A percentile compares a stretch with the other conserved stretches of the same genome.
Evolutionary conservation across 2,329 filamentous ascomycete genomes (phyloP).

Genomic region (Nannizzia gypsea): DNA sequence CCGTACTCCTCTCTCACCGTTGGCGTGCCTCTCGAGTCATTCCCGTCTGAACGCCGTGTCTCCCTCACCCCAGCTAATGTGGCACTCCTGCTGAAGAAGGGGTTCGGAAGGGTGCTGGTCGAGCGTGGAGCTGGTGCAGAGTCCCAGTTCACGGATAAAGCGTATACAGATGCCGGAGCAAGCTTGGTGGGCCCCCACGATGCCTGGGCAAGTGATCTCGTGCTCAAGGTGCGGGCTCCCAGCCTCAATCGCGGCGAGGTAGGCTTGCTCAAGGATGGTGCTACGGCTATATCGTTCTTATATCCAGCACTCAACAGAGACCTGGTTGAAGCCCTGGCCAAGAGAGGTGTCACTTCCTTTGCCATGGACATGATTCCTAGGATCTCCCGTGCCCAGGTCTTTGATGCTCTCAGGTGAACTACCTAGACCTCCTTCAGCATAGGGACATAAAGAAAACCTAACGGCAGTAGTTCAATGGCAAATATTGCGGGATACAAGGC

Average conservation of each 20-base stretch:
- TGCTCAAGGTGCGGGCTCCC: constrained; percentile 73
- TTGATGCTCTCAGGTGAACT: constrained; percentile 56
- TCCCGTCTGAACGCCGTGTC: constrained; percentile 65
- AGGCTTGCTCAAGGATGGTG: constrained; percentile 52
- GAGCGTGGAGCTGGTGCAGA: constrained; percentile 68
- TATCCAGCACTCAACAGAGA: constrained; percentile 71
- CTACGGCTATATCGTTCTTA: constrained; percentile 70
- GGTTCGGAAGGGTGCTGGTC: constrained; percentile 63
- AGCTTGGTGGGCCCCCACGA: constrained; percentile 56
- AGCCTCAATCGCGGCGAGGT: constrained; percentile 53
- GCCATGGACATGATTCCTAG: constrained; percentile 90
- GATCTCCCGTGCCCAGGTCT: constrained; percentile 78
- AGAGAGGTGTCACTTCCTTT: constrained; percentile 61
- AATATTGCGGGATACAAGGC: constrained; percentile 93
- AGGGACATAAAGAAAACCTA: neutral
- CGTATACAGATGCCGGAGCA: constrained; percentile 66
- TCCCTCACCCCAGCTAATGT: constrained; percentile 79
- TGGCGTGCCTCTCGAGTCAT: constrained; percentile 70
- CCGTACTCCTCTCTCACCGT: constrained; percentile 65
- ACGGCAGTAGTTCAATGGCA: constrained; percentile 61
- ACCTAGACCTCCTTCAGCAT: neutral
- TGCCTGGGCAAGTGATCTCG: constrained; percentile 68
- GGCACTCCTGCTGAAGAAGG: constrained; percentile 70
- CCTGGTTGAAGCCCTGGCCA: constrained; percentile 60
- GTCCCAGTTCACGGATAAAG: constrained; percentile 66